Evolutionary conservation across 2,329 filamentous ascomycete species (phyloP).

Genomic region (Ascochyta fabae): DNA sequence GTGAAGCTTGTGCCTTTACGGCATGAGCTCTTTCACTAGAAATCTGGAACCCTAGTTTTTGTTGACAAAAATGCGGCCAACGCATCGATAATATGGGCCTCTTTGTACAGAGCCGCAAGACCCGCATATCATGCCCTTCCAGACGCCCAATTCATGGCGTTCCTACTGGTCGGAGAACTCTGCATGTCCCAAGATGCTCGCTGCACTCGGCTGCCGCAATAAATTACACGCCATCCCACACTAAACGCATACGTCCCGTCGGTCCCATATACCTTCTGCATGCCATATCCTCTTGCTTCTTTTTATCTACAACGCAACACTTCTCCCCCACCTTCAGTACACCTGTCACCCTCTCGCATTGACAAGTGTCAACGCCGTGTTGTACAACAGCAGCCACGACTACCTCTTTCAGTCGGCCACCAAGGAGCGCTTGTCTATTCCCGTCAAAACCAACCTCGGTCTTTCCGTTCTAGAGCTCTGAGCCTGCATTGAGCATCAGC

Average conservation of each 20-base stretch:
- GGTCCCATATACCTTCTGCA: slow-evolving; percentile 45
- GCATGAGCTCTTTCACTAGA: slow-evolving; percentile 44
- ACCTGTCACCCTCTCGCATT: slow-evolving; percentile 47
- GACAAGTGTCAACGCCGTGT: slow-evolving; percentile 46
- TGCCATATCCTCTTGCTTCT: slow-evolving; percentile 47
- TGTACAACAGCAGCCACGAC: slow-evolving; percentile 49
- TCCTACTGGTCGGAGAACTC: slow-evolving; percentile 60
- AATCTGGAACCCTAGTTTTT: slow-evolving; percentile 56
- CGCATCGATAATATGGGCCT: slow-evolving; percentile 74
- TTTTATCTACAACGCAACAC: slow-evolving; percentile 42
- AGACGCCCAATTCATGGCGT: slow-evolving; percentile 53
- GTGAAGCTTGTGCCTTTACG: slow-evolving; percentile 48
- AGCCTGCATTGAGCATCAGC: slow-evolving; percentile 34
- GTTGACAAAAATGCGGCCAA: slow-evolving; percentile 87
- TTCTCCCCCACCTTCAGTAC: slow-evolving; percentile 36
- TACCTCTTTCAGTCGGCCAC: slow-evolving; percentile 38
- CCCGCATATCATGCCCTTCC: slow-evolving; percentile 50
- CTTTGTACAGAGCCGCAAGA: slow-evolving; percentile 51
- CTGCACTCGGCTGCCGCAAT: slow-evolving; percentile 50
- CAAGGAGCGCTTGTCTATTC: slow-evolving; percentile 45
- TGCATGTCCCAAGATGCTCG: slow-evolving; percentile 48
- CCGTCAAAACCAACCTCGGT: slow-evolving; percentile 32
- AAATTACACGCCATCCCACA: slow-evolving; percentile 51
- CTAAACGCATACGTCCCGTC: slow-evolving; percentile 45
- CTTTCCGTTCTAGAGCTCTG: slow-evolving; percentile 32